phyloP scores from a whole-genome alignment of 495 filamentous ascomycete species.

The Aspergillus heteromorphus region DNA sequence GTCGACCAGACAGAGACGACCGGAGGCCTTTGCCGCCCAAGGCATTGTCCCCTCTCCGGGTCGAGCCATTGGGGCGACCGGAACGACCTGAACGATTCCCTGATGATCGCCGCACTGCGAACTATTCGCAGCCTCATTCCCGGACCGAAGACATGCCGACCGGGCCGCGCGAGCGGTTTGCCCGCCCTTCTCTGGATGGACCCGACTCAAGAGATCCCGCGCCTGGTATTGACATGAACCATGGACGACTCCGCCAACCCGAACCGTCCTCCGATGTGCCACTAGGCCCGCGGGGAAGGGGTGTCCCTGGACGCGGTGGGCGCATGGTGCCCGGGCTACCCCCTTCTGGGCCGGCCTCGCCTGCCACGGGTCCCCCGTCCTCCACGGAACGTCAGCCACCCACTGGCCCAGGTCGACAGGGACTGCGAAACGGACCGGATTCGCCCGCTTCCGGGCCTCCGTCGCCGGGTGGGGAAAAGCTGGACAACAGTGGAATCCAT shows the following conservation, averaged over 20 bases:
- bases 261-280: constrained; percentile 59
- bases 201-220: constrained; percentile 25
- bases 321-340: constrained; percentile 27
- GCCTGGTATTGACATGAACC: constrained; percentile 42
- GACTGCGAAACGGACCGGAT: constrained; percentile 26
- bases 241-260: constrained; percentile 48
- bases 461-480: constrained; percentile 20
- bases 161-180: constrained; percentile 36
- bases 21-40: constrained; percentile 25
- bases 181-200: constrained; percentile 15
- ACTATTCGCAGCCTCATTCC: constrained; percentile 16
- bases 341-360: constrained; percentile 16
- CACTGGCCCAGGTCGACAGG: constrained; percentile 32
- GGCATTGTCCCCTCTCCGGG: constrained; percentile 25
- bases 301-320: constrained; percentile 26
- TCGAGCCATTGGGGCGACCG: constrained; percentile 32
- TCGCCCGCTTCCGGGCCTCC: constrained; percentile 18
- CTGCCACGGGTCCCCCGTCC: constrained; percentile 19
- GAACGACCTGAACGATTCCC: constrained; percentile 38
- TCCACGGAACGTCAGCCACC: constrained; percentile 31
- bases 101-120: constrained; percentile 29
- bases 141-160: constrained; percentile 35
- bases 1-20: constrained; percentile 34
- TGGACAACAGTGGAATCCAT: constrained; percentile 40
- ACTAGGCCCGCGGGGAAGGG: constrained; percentile 60